These are phyloP conservation scores for Stagonosporopsis cucurbitacearum DNA, from an alignment of 2,329 filamentous ascomycete genomes.

Conservation along the genomic window DNA sequence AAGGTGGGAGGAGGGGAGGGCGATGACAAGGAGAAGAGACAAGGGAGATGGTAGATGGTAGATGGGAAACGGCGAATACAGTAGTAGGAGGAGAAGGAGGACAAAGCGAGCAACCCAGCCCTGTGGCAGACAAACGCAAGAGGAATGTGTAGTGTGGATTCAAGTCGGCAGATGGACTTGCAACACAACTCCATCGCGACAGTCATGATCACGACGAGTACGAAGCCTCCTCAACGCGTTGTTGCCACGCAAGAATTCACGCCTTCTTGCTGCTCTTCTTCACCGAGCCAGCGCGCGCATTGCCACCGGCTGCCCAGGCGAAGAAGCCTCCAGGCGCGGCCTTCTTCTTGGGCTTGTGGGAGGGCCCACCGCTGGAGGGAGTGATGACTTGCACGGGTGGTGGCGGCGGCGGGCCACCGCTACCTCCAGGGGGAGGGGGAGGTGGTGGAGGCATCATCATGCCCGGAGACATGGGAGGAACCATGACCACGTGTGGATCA, in stretches of 20 bases:
- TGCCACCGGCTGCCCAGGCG: slow-evolving; percentile 16
- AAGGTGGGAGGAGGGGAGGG: neutral
- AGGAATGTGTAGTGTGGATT: too few species aligned
- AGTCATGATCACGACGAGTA: slow-evolving; percentile 8
- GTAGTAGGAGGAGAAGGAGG: neutral
- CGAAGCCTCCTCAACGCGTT: slow-evolving; percentile 17
- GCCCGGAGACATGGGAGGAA: neutral
- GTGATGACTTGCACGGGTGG: neutral
- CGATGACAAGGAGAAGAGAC: neutral
- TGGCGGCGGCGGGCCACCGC: neutral
- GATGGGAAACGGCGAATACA: too few species aligned
- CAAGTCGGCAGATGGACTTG: too few species aligned
- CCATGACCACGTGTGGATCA: slow-evolving; percentile 1
- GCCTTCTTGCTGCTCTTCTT: slow-evolving; percentile 20
- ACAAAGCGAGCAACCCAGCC: slow-evolving; percentile 15
- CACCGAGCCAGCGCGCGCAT: neutral
- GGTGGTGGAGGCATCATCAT: slow-evolving; percentile 3
- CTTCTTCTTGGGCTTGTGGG: slow-evolving; percentile 18
- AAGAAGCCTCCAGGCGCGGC: slow-evolving; percentile 10
- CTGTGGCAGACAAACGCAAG: slow-evolving; percentile 16
- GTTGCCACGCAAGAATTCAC: slow-evolving; percentile 19
- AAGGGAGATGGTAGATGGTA: neutral
- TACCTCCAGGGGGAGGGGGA: neutral
- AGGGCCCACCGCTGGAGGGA: neutral
- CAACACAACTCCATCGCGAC: neutral